Base-by-base conservation (phyloP, 257 asterid species). In the Solanum virginianum region DNA sequence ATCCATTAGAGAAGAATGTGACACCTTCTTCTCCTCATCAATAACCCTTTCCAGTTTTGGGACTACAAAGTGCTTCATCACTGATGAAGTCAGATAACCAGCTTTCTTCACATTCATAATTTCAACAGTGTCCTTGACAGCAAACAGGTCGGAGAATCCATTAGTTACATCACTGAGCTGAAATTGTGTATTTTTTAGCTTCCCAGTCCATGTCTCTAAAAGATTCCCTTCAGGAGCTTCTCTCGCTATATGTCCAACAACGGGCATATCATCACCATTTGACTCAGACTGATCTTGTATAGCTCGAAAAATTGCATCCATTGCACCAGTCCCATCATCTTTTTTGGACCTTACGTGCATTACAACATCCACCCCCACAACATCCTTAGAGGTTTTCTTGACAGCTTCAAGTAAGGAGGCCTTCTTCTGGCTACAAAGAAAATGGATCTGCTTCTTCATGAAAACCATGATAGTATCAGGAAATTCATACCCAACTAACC, bases 151-250 rank as follows among this genome's bases (percentile, higher is more conserved):
- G 16, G 89, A 84, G 72, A 87, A 87, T 39, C 89, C 89, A 70
- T 54, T 84, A 20, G 87, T 80, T 56, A 87, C 49, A 54, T 87
- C 89, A 59, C 54, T 68, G 51, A 87, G 85, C 80, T 84, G 89
- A 87, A 87, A 84, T 68, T 81, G 82, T 54, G 83, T 57, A 59
- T 43, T 80, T 82, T 80, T 84, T 75, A 87, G 83, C 81, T 70
- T 87, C 85, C 80, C 80, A 80, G 60, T 85, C 89, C 89, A 87
- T 29, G 75, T 87, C 65, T 66, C 89, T 56, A 87, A 84, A 18
- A 87, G 80, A 84, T 84, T 80, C 77, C 89, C 89, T 81, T 87
- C 89, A 80, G 89, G 89, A 20, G 85, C 87, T 86, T 86, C 89
- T 59, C 82, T 83, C 36, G 89, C 82, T 26, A 86, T 66, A 59